A percentile compares a stretch with the other conserved stretches of the same genome.
Conservation (phyloP, 108 stramenopile genomes). For the Fistulifera pelliculosa region DNA sequence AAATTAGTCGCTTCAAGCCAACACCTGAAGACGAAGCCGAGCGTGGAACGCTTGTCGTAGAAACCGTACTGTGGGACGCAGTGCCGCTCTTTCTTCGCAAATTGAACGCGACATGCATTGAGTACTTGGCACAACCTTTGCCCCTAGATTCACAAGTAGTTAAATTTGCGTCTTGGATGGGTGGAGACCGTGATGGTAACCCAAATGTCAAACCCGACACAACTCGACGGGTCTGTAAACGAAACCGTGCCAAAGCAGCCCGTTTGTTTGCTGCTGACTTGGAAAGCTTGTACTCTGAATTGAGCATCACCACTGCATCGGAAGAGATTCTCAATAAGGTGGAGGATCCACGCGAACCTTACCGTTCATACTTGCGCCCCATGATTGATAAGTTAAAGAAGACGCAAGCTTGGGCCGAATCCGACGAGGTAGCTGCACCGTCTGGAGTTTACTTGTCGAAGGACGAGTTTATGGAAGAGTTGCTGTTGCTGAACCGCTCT, state of each 20-base stretch:
- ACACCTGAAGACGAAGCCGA: constrained; percentile 89
- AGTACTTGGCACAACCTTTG: constrained; percentile 48
- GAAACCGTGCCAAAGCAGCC: constrained; percentile 82
- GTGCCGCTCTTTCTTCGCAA: constrained; percentile 83
- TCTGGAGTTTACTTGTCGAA: constrained; percentile 53
- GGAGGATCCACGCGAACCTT: constrained; percentile 59
- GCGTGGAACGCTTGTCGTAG: constrained; percentile 86
- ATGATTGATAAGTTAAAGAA: constrained; percentile 49
- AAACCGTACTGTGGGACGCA: constrained; percentile 93
- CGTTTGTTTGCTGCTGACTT: constrained; percentile 64
- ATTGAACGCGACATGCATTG: constrained; percentile 72
- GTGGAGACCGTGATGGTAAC: constrained; percentile 96
- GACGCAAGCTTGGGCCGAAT: constrained; percentile 56
- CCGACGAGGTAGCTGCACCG: constrained; percentile 2
- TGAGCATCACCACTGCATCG: constrained; percentile 39
- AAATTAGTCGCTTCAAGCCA: constrained; percentile 86
- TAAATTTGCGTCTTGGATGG: constrained; percentile 96
- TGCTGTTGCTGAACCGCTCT: constrained; percentile 73
- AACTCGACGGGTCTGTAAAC: constrained; percentile 78
- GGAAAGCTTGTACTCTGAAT: constrained; percentile 34
- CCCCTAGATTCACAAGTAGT: constrained; percentile 81
- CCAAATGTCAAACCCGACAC: constrained; percentile 92
- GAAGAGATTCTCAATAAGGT: constrained; percentile 42
- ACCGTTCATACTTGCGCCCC: constrained; percentile 48
- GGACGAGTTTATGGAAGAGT: constrained; percentile 69